Conservation (phyloP, 148 eudicot genomes). For the Rhododendron mucronatum region DNA sequence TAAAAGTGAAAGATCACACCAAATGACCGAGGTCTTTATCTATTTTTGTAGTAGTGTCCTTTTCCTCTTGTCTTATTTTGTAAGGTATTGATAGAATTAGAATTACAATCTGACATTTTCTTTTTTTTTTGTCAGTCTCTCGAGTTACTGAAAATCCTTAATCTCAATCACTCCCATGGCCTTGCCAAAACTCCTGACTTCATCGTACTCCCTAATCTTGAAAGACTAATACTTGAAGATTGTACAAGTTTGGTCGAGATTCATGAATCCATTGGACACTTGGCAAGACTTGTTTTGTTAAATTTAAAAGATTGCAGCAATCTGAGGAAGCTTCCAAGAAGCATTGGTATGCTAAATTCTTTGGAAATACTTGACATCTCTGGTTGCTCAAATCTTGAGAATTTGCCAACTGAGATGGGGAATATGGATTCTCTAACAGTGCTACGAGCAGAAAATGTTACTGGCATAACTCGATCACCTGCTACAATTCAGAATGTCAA, state of each 20-base stretch:
- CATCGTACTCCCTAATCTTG: neutral
- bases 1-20: too few relatives aligned
- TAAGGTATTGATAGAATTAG: too few relatives aligned
- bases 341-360: neutral
- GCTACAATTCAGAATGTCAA: neutral
- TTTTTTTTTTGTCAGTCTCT: neutral
- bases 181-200: neutral
- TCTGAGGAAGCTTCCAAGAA: neutral
- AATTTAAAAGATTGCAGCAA: neutral
- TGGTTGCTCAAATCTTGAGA: conserved; percentile 9
- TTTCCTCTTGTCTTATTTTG: too few relatives aligned
- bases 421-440: neutral
- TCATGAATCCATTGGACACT: neutral
- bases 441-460: neutral
- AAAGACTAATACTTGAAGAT: neutral
- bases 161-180: neutral
- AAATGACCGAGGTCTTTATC: too few relatives aligned
- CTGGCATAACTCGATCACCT: neutral
- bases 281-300: neutral
- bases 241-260: conserved; percentile 5
- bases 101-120: neutral
- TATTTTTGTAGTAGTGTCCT: too few relatives aligned
- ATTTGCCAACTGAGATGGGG: neutral
- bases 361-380: neutral
- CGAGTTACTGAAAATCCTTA: neutral